Percentiles rank a stretch among this genome's conserved stretches.
These are phyloP conservation scores for Candida arabinofermentans DNA, from an alignment of 805 yeast genomes.

Conservation along the genomic window DNA sequence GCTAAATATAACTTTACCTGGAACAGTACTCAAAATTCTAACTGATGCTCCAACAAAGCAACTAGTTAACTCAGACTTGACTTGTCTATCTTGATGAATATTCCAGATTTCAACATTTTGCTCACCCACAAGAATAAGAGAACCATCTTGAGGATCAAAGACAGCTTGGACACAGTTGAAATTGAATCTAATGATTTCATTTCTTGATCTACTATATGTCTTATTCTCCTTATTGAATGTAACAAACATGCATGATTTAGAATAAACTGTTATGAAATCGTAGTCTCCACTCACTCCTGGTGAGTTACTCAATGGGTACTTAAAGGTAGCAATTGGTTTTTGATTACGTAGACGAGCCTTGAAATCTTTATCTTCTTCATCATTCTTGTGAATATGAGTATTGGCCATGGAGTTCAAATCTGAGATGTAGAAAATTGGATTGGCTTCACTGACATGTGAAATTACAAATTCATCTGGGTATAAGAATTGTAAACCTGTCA, in stretches of 20 bases:
- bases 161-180: conserved; percentile 24
- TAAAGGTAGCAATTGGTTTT: conserved; percentile 27
- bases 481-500: conserved; percentile 21
- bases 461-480: conserved; percentile 28
- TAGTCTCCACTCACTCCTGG: conserved; percentile 11
- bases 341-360: conserved; percentile 23
- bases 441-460: conserved; percentile 22
- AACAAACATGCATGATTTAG: conserved; percentile 26
- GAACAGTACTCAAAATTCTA: conserved; percentile 21
- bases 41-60: conserved; percentile 24
- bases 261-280: conserved; percentile 28
- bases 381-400: conserved; percentile 20
- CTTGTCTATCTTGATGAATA: conserved; percentile 17
- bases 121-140: conserved; percentile 20
- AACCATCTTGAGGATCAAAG: conserved; percentile 24
- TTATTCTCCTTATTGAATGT: conserved; percentile 16
- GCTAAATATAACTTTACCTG: conserved; percentile 26
- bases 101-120: conserved; percentile 27
- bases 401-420: conserved; percentile 26
- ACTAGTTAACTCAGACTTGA: conserved; percentile 19
- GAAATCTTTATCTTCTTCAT: conserved; percentile 23
- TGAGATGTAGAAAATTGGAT: conserved; percentile 27
- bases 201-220: conserved; percentile 21
- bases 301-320: conserved; percentile 13
- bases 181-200: conserved; percentile 25